phyloP scores from a whole-genome alignment of 2,329 filamentous ascomycete genomes.

The Cercospora brassicicola region DNA sequence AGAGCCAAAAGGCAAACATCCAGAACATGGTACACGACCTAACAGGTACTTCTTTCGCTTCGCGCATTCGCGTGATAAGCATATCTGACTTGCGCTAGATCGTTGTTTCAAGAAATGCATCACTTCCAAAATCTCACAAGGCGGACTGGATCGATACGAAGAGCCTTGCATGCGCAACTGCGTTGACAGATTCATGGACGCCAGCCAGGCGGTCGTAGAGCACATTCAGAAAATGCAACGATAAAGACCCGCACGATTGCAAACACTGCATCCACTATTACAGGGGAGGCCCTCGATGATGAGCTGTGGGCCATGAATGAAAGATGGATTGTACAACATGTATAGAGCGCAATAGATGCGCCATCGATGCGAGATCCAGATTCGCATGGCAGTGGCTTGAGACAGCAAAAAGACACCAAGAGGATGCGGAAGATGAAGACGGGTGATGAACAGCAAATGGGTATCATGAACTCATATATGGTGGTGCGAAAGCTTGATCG shows the following conservation, averaged over 20 bases:
- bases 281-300: not conserved
- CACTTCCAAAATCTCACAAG: conserved; percentile 67
- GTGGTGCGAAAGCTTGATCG: conserved; percentile 17
- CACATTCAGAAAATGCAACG: conserved; percentile 67
- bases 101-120: conserved; percentile 93
- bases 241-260: conserved; percentile 5
- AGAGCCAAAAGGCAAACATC: conserved; percentile 80
- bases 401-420: not conserved
- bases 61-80: conserved; percentile 60
- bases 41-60: conserved; percentile 7
- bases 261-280: not conserved
- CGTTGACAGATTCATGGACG: conserved; percentile 89
- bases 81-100: conserved; percentile 17
- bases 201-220: conserved; percentile 79
- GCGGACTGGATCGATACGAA: conserved; percentile 73
- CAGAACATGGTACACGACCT: conserved; percentile 42
- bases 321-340: conserved; percentile 20
- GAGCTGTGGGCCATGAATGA: not conserved
- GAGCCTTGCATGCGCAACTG: conserved; percentile 87
- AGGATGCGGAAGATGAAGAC: not conserved
- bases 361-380: not conserved
- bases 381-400: not conserved
- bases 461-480: conserved; percentile 17
- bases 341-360: conserved; percentile 1
- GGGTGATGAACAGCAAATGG: conserved; percentile 11